These are phyloP conservation scores for Cyberlindnera maclurae DNA, from an alignment of 805 yeast species.

Conservation along the genomic window DNA sequence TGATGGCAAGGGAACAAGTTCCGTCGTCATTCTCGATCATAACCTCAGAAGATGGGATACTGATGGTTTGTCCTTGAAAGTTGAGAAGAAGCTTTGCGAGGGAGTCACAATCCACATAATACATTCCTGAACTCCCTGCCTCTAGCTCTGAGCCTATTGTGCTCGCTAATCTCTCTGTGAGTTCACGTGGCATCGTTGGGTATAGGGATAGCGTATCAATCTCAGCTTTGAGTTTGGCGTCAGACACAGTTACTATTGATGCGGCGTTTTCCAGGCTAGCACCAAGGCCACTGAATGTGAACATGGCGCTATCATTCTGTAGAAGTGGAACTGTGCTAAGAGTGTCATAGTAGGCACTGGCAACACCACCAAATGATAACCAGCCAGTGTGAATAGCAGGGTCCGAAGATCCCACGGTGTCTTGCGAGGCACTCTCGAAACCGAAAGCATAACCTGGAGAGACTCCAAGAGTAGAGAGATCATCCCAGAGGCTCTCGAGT, in stretches of 20 bases:
- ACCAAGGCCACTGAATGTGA: constrained; percentile 11
- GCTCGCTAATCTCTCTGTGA: constrained; percentile 5
- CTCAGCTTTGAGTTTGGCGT: constrained; percentile 4
- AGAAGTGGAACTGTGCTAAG: constrained; percentile 10
- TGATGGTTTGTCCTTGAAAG: constrained; percentile 10
- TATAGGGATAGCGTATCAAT: constrained; percentile 5
- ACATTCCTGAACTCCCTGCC: constrained; percentile 6
- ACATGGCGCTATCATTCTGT: constrained; percentile 2
- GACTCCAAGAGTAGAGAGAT: background rate
- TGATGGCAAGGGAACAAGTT: constrained; percentile 10
- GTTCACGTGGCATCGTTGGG: constrained; percentile 8
- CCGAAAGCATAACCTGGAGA: constrained; percentile 6
- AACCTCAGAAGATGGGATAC: constrained; percentile 6
- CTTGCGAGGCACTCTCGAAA: constrained; percentile 6
- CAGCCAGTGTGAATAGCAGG: constrained; percentile 4
- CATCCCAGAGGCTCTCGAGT: constrained; percentile 5
- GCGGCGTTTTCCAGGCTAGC: background rate
- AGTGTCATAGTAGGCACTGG: constrained; percentile 3
- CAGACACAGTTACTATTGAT: constrained; percentile 6
- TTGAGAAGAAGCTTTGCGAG: constrained; percentile 5
- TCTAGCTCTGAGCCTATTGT: constrained; percentile 4
- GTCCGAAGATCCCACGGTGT: constrained; percentile 5
- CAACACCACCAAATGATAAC: constrained; percentile 10
- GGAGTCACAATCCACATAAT: constrained; percentile 6
- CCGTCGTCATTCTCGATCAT: constrained; percentile 8